Evolutionary conservation across 306 rosid species (phyloP).

Genomic region (Prunus mume): DNA sequence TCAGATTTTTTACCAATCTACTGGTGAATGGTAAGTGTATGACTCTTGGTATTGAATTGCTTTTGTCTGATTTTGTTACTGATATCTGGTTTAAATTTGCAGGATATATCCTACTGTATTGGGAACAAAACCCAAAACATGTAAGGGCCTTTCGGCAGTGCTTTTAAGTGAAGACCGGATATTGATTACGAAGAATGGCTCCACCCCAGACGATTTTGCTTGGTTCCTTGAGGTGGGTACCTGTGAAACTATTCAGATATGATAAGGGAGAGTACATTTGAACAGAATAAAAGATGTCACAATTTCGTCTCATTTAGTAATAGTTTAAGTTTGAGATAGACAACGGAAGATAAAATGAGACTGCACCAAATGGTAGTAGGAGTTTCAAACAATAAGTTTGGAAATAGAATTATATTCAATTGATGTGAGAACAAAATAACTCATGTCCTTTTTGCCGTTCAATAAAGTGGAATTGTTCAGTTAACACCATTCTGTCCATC

Average conservation of each 20-base stretch:
- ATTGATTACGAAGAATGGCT: constrained; percentile 63
- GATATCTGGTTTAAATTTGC: constrained; percentile 36
- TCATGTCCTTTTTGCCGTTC: not conserved
- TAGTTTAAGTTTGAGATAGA: not conserved
- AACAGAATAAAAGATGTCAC: too few species aligned
- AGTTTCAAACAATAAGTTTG: not conserved
- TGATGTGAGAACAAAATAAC: not conserved
- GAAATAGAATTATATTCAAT: not conserved
- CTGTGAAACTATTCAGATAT: not conserved
- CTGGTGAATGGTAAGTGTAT: constrained; percentile 66
- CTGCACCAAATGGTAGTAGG: not conserved
- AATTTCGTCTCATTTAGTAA: not conserved
- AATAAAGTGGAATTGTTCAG: not conserved
- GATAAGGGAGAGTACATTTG: constrained; percentile 1
- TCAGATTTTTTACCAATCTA: constrained; percentile 63
- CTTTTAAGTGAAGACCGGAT: constrained; percentile 54
- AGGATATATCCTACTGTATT: constrained; percentile 72
- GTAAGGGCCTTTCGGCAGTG: constrained; percentile 75
- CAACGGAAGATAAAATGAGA: not conserved
- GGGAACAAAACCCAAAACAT: constrained; percentile 65
- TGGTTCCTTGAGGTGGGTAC: constrained; percentile 95
- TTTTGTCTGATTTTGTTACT: constrained; percentile 31
- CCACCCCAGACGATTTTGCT: constrained; percentile 54
- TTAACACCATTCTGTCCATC: not conserved
- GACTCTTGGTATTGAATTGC: constrained; percentile 20